These are phyloP conservation scores for Salix koriyanagi DNA, from an alignment of 345 rosid genomes.

Conservation along the genomic window DNA sequence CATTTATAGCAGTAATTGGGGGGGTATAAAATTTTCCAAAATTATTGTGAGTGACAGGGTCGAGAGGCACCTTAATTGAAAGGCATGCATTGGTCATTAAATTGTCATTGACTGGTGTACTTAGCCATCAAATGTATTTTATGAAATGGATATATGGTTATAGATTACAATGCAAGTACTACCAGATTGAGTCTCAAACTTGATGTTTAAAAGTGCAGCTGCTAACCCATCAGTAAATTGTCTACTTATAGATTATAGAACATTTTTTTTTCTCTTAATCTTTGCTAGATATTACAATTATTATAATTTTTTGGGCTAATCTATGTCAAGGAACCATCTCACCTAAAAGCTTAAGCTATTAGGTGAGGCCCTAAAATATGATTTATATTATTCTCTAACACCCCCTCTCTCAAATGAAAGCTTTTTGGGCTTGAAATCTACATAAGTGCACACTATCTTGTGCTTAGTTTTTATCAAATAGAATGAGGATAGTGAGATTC, in stretches of 20 bases:
- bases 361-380: too few species aligned
- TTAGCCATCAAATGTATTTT: neutral
- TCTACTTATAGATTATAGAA: neutral
- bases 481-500: too few species aligned
- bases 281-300: neutral
- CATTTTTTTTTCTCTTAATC: neutral
- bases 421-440: too few species aligned
- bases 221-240: neutral
- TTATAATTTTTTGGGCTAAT: conserved; percentile 9
- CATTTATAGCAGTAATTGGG: neutral
- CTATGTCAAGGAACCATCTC: neutral
- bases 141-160: neutral
- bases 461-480: too few species aligned
- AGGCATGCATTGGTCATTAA: neutral
- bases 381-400: too few species aligned
- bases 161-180: neutral
- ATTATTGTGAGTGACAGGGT: neutral
- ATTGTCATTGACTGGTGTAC: neutral
- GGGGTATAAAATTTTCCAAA: neutral
- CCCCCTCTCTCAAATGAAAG: too few species aligned
- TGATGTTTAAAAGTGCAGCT: neutral
- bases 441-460: too few species aligned
- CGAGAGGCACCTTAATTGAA: neutral
- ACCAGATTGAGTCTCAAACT: neutral
- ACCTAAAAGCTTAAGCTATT: too few species aligned